These are phyloP conservation scores for Penicillium crustosum DNA, from an alignment of 2,329 filamentous ascomycete species.

Conservation along the genomic window DNA sequence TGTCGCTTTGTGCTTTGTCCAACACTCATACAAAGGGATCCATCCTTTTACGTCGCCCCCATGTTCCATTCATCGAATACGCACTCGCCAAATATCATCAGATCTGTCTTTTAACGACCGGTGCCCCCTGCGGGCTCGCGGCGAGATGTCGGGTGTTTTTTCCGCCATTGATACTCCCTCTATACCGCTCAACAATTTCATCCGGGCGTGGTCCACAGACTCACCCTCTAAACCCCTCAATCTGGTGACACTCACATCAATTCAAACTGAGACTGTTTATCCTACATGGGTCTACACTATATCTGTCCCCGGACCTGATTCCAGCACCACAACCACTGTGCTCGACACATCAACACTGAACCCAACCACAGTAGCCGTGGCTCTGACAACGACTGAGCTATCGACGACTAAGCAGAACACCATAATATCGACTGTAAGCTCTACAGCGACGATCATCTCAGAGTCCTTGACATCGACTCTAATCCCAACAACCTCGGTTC, in stretches of 20 bases:
- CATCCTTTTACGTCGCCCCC: not conserved
- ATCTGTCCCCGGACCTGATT: not conserved
- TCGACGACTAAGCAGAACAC: not conserved
- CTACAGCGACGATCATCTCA: not conserved
- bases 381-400: not conserved
- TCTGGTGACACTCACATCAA: slow-evolving; percentile 3
- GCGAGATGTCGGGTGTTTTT: slow-evolving; percentile 5
- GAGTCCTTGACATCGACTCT: not conserved
- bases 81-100: not conserved
- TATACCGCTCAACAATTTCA: not conserved
- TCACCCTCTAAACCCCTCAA: not conserved
- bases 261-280: slow-evolving; percentile 4
- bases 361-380: not conserved
- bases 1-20: slow-evolving; percentile 1
- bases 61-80: slow-evolving; percentile 4
- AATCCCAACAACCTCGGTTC: not conserved
- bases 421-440: not conserved
- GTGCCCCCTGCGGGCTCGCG: not conserved
- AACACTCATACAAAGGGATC: slow-evolving; percentile 3
- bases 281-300: slow-evolving; percentile 8
- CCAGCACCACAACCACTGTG: not conserved
- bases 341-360: not conserved
- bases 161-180: not conserved
- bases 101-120: not conserved
- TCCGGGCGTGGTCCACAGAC: not conserved